Base-by-base conservation (phyloP, 1,284 basidiomycete species). In the Mycena sp. region DNA sequence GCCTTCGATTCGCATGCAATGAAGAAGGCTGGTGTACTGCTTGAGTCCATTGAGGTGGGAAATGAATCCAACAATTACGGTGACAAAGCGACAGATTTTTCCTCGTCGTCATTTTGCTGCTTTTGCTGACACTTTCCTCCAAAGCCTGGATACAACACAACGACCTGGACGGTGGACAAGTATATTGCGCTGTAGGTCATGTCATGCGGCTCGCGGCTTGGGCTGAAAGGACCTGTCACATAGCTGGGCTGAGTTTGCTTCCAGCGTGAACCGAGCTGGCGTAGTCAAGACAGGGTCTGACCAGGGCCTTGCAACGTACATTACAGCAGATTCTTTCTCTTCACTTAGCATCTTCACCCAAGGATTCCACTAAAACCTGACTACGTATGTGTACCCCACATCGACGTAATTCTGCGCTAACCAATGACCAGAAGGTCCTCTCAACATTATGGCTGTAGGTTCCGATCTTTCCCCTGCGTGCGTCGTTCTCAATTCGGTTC, bases 381-480 rank as follows among this genome's bases (percentile, higher is more conserved):
- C 50, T 65, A 5, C 38, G 23, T 35, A 65, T 59, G 63, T 51
- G n/a, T n/a, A n/a, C 46, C 44, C 7, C 45, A 37, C 52, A 12
- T 30, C n/a, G 25, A 29, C 35, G n/a, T 3, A n/a, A 43, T 41
- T 45, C 58, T 48, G 54, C 43, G 37, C 26, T n/a, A n/a, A 25
- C 12, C 37, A 30, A 29, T 25, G 37, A 29, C 19, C 21, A 30
- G 25, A 29, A 87, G 87, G 3, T 84, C 88, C 61, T 88, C 87
- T 6, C 85, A 90, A 68, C 87, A 89, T 69, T 81, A 80, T 43
- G 90, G 90, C 68, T 85, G 85, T 29, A 78, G 80, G 5, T 88
- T 86, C 71, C 7, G 14, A 10, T 16, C 23, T 6, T 11, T 86
- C 83, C 67, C 69, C 73, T 17, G 86, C 85, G 30, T 80, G 73